Percentiles rank a stretch among this genome's conserved stretches.
Evolutionary conservation across 2,329 filamentous ascomycete species (phyloP).

Genomic region (Penicillium italicum): DNA sequence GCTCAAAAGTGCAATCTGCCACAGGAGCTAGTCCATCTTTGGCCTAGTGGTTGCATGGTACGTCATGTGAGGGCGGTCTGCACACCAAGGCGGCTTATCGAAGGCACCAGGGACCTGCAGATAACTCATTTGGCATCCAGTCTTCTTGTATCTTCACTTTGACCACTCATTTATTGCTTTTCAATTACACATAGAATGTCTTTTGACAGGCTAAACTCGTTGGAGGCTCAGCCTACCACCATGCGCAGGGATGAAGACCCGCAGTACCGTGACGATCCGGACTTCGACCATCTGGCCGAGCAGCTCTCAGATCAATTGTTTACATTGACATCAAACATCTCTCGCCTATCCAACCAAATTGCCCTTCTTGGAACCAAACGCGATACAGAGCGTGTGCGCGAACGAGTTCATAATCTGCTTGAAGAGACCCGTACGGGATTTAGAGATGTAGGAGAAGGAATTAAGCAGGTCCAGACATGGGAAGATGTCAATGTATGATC

Average conservation of each 20-base stretch:
- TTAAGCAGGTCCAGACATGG: conserved; percentile 89
- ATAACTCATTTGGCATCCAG: conserved; percentile 13
- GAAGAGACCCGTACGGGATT: conserved; percentile 84
- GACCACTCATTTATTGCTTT: not conserved
- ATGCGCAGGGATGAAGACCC: conserved; percentile 66
- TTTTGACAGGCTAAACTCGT: conserved; percentile 77
- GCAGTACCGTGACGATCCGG: conserved; percentile 84
- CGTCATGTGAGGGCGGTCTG: conserved; percentile 33
- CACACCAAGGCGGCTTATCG: conserved; percentile 15
- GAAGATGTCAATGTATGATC: conserved; percentile 70
- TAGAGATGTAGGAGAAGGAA: conserved; percentile 85
- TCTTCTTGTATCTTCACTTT: conserved; percentile 7
- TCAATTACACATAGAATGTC: conserved; percentile 60
- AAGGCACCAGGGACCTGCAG: conserved; percentile 22
- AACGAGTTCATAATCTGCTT: conserved; percentile 81
- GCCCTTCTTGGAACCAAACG: conserved; percentile 81
- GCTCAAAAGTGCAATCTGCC: not conserved
- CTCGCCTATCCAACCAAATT: conserved; percentile 78
- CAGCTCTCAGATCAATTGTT: conserved; percentile 85
- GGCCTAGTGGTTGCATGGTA: conserved; percentile 15
- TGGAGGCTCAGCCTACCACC: conserved; percentile 74
- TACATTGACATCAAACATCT: conserved; percentile 81
- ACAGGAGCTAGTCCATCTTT: conserved; percentile 9
- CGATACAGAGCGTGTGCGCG: conserved; percentile 84
- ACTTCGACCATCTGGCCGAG: conserved; percentile 79